phyloP scores from a whole-genome alignment of 495 filamentous ascomycete species.

The Aspergillus mulundensis region DNA sequence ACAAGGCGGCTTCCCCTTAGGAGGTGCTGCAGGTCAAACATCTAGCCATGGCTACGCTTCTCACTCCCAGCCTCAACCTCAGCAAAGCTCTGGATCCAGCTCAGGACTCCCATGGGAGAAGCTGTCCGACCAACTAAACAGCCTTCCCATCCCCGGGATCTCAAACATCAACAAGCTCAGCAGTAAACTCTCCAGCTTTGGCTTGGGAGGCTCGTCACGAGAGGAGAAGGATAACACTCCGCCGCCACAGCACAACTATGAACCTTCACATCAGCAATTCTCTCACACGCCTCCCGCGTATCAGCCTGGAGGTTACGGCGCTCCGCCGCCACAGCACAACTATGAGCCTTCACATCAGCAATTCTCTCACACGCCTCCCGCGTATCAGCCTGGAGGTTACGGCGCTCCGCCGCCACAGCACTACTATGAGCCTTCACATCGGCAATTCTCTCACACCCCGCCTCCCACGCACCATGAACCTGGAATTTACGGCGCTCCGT shows the following conservation, averaged over 20 bases:
- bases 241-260: constrained; percentile 8
- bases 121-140: constrained; percentile 22
- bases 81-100: constrained; percentile 22
- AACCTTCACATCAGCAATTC: constrained; percentile 1
- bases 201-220: constrained; percentile 40
- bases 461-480: too few species aligned
- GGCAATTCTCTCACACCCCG: not conserved
- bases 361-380: not conserved
- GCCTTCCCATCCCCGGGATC: constrained; percentile 41
- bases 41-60: not conserved
- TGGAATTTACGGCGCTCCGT: not conserved
- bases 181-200: constrained; percentile 35
- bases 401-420: constrained; percentile 3
- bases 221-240: constrained; percentile 17
- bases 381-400: not conserved
- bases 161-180: constrained; percentile 36
- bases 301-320: not conserved
- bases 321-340: constrained; percentile 5
- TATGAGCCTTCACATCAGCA: constrained; percentile 9
- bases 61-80: constrained; percentile 15
- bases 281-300: too few species aligned
- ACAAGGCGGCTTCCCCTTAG: constrained; percentile 13
- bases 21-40: constrained; percentile 4
- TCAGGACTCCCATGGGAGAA: constrained; percentile 32
- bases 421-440: constrained; percentile 10